Percentiles rank a stretch among this genome's conserved stretches.
Evolutionary conservation across 1,284 basidiomycete species (phyloP).

Genomic region (Puccinia horiana): DNA sequence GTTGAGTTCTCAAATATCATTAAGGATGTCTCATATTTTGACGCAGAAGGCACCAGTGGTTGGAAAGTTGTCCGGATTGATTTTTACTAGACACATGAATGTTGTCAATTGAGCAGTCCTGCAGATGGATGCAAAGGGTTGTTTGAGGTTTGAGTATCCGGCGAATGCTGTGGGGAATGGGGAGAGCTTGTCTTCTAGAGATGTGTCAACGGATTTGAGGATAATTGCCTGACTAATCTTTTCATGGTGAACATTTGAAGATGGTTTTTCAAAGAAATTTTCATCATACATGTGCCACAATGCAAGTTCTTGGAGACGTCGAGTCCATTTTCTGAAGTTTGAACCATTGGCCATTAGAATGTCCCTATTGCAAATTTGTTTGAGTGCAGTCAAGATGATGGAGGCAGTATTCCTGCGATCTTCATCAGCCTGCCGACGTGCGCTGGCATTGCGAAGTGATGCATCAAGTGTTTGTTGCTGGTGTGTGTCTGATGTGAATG

Average conservation of each 20-base stretch:
- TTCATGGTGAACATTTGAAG: neutral
- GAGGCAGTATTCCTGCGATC: neutral
- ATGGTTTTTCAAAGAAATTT: neutral
- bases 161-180: too few relatives aligned
- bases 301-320: neutral
- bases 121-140: neutral
- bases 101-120: neutral
- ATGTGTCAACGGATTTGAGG: neutral
- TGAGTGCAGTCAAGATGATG: neutral
- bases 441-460: too few relatives aligned
- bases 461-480: too few relatives aligned
- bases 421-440: too few relatives aligned
- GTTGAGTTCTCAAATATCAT: neutral
- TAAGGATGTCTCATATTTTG: neutral
- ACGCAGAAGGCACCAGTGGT: neutral
- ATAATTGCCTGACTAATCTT: neutral
- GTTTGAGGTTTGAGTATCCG: neutral
- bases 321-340: neutral
- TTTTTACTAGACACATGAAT: neutral
- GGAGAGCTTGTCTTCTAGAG: neutral
- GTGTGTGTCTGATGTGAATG: too few relatives aligned
- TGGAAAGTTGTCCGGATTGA: neutral
- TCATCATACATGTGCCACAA: neutral
- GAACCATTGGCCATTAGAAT: neutral
- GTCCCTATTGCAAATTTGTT: neutral